A percentile compares a stretch with the other conserved stretches of the same genome.
Evolutionary conservation across 352 stramenopile species (phyloP).

Genomic region (Hyphochytrium catenoides): DNA sequence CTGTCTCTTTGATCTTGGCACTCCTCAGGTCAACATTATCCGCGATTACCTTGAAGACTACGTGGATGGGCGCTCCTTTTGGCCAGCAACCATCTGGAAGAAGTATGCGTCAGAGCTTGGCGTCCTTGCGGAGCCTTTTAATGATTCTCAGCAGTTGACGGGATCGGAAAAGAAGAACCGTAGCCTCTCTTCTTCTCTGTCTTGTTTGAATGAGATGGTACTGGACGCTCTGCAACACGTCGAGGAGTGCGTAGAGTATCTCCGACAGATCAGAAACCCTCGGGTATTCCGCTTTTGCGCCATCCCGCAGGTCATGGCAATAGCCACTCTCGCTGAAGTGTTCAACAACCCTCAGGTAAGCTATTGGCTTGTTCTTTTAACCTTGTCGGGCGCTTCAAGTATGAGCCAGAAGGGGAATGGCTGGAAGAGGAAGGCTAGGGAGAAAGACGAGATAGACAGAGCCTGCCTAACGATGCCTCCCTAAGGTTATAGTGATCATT

Average conservation of each 20-base stretch:
- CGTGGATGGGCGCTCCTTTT: slow-evolving; percentile 70
- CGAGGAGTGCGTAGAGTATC: slow-evolving; percentile 64
- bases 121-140: slow-evolving; percentile 6
- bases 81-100: slow-evolving; percentile 65
- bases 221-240: slow-evolving; percentile 63
- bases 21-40: slow-evolving; percentile 88
- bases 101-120: slow-evolving; percentile 27
- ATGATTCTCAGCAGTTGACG: slow-evolving; percentile 10
- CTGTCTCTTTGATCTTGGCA: no score
- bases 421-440: no score
- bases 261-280: slow-evolving; percentile 33
- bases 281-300: slow-evolving; percentile 76
- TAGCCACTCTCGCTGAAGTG: slow-evolving; percentile 63
- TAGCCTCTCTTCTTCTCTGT: slow-evolving; percentile 13
- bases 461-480: no score
- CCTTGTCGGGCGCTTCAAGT: no score
- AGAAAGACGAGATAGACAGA: no score
- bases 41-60: slow-evolving; percentile 81
- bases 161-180: slow-evolving; percentile 8
- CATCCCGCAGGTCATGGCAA: slow-evolving; percentile 80
- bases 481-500: no score
- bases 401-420: no score
- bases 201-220: slow-evolving; percentile 71
- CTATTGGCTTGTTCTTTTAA: no score
- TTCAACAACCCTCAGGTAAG: slow-evolving; percentile 61